Evolutionary conservation across 2,329 filamentous ascomycete genomes (phyloP).

Genomic region (Stromatinia cepivora): DNA sequence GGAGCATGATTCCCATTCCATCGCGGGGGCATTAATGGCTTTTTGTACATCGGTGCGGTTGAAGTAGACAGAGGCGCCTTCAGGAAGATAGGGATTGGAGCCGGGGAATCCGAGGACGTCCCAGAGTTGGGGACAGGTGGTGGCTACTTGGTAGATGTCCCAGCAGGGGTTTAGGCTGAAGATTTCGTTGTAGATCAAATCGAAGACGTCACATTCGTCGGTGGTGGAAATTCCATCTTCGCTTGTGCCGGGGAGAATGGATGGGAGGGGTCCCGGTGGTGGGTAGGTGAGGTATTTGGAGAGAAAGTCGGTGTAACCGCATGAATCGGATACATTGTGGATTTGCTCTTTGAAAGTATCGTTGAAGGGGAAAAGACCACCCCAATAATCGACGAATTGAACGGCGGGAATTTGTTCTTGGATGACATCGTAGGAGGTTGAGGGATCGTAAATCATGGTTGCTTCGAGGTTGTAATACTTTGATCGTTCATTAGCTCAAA

Average conservation of each 20-base stretch:
- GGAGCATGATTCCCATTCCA: conserved; percentile 58
- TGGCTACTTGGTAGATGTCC: conserved; percentile 71
- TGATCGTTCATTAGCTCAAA: conserved; percentile 41
- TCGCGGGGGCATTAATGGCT: conserved; percentile 65
- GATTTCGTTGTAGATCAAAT: conserved; percentile 55
- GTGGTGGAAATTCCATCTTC: conserved; percentile 41
- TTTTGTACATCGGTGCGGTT: conserved; percentile 60
- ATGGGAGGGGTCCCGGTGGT: conserved; percentile 60
- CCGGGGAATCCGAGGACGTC: conserved; percentile 66
- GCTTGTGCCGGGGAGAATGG: conserved; percentile 46
- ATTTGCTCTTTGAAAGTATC: conserved; percentile 55
- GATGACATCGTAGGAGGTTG: conserved; percentile 53
- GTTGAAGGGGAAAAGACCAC: conserved; percentile 63
- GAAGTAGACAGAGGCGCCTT: conserved; percentile 62
- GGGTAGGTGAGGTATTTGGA: conserved; percentile 67
- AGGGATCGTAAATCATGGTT: conserved; percentile 72
- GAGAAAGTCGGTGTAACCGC: conserved; percentile 63
- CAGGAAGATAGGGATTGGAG: conserved; percentile 62
- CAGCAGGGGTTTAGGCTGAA: conserved; percentile 72
- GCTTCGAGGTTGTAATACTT: conserved; percentile 66
- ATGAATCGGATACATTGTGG: conserved; percentile 53
- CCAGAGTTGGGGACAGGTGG: conserved; percentile 69
- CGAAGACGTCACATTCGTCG: conserved; percentile 58
- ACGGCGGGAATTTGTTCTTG: conserved; percentile 52
- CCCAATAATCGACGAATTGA: conserved; percentile 61